Base-by-base conservation (phyloP, 2,329 filamentous ascomycete species). In the Diaporthe australafricana region DNA sequence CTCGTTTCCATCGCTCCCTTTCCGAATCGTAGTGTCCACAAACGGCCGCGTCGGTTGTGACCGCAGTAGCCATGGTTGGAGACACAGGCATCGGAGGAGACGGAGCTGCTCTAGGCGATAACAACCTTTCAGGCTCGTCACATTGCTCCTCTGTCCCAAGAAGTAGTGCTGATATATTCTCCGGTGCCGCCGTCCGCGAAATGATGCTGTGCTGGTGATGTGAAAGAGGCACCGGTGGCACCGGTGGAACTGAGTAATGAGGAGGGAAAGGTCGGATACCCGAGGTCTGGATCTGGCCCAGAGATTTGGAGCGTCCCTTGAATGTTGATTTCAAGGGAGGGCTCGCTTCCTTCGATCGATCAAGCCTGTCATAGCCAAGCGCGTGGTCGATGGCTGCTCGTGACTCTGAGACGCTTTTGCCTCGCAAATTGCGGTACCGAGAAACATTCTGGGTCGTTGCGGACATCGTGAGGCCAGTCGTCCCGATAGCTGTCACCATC, bases 341-440 rank as follows among this genome's bases (percentile, higher is more conserved):
- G 32, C 22, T 27, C 16, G 52, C 16, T 6, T 57, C 30, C 52
- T 63, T 60, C 30, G 50, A 30, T 47, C 27, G 40, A 16, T 71
- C 62, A 12, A 57, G 55, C 55, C 47, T 71, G 66, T 40, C 69
- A 38, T 57, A 52, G 48, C 70, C 67, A 71, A 75, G 53, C 72
- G 75, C 73, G 53, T 68, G 67, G 35, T 74, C 75, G 50, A 75
- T 73, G 12, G 73, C 66, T 52, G 73, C 75, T 30, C 77, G 70
- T 40, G 77, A 73, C 62, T 77, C 77, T 11, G 79, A 79, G 32
- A 76, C 74, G 56, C 79, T 80, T 52, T 77, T 79, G 68, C 78
- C 79, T 68, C 79, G 77, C 48, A 81, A 69, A 66, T 76, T 80
- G 66, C 79, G 79, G 69, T 82, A 82, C 72, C 81, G 78, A 42